Evolutionary conservation across 2,329 filamentous ascomycete species (phyloP).

Genomic region (Myrmaecium sp.): DNA sequence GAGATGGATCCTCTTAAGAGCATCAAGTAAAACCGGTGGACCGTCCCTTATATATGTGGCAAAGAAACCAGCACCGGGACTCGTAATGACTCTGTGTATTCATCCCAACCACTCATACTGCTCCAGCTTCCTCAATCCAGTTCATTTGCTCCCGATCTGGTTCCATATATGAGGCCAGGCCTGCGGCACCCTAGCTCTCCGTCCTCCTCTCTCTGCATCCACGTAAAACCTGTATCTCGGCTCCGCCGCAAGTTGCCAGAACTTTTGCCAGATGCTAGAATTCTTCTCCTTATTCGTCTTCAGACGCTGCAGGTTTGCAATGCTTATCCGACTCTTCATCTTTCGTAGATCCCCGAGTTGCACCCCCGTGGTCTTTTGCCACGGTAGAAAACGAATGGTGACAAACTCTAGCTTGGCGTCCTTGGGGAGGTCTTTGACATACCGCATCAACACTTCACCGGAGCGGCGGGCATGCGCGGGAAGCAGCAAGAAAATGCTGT

Average conservation of each 20-base stretch:
- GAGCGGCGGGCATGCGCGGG: slow-evolving; percentile 13
- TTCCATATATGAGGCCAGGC: too few species aligned
- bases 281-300: slow-evolving; percentile 10
- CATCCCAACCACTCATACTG: too few species aligned
- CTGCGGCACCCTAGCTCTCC: too few species aligned
- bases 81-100: too few species aligned
- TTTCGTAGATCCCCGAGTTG: slow-evolving; percentile 17
- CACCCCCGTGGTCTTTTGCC: slow-evolving; percentile 13
- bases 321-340: slow-evolving; percentile 9
- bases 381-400: slow-evolving; percentile 17
- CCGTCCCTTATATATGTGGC: too few species aligned
- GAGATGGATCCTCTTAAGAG: too few species aligned
- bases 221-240: slow-evolving; percentile 19
- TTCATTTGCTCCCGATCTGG: too few species aligned
- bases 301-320: slow-evolving; percentile 17
- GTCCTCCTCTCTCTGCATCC: slow-evolving; percentile 15
- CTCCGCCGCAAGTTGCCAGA: slow-evolving; percentile 13
- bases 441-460: slow-evolving; percentile 12
- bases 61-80: too few species aligned
- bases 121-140: too few species aligned
- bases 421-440: slow-evolving; percentile 9
- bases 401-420: slow-evolving; percentile 16
- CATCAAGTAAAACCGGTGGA: too few species aligned
- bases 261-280: slow-evolving; percentile 8
- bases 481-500: slow-evolving; percentile 15